Conservation (phyloP, 2,329 filamentous ascomycete species). For the Fusarium sp. region DNA sequence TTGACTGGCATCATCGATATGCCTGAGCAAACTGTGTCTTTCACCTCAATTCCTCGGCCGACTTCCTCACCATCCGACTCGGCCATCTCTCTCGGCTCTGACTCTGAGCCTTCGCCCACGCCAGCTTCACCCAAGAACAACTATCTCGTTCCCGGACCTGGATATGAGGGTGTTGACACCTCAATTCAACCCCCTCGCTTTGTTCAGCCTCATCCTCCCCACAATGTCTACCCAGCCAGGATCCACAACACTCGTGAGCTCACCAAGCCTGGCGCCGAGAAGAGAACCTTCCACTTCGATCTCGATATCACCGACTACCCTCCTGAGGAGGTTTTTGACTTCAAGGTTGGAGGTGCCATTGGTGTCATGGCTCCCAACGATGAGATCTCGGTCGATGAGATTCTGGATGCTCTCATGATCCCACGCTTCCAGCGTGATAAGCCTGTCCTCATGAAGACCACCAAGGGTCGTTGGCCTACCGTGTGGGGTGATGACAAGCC, state of each 20-base stretch:
- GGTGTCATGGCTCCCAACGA: conserved; percentile 93
- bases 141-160: conserved; percentile 45
- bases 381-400: conserved; percentile 78
- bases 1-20: conserved; percentile 78
- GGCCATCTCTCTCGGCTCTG: conserved; percentile 57
- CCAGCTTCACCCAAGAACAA: conserved; percentile 28
- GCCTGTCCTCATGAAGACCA: conserved; percentile 82
- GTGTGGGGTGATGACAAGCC: conserved; percentile 95
- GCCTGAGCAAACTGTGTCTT: conserved; percentile 79
- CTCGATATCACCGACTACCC: conserved; percentile 97
- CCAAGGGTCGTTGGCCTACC: conserved; percentile 90
- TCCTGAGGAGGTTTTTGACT: conserved; percentile 84
- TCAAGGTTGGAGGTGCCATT: conserved; percentile 96
- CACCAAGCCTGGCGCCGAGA: conserved; percentile 89
- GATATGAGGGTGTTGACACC: conserved; percentile 64
- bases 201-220: conserved; percentile 94
- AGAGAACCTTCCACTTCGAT: conserved; percentile 97
- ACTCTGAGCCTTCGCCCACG: conserved; percentile 42
- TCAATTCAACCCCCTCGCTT: conserved; percentile 82
- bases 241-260: conserved; percentile 87
- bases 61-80: conserved; percentile 59
- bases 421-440: conserved; percentile 87
- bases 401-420: conserved; percentile 84
- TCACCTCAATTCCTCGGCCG: conserved; percentile 67
- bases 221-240: conserved; percentile 90